Evolutionary conservation across 2,329 filamentous ascomycete species (phyloP).

Genomic region (Aspergillus sp.): DNA sequence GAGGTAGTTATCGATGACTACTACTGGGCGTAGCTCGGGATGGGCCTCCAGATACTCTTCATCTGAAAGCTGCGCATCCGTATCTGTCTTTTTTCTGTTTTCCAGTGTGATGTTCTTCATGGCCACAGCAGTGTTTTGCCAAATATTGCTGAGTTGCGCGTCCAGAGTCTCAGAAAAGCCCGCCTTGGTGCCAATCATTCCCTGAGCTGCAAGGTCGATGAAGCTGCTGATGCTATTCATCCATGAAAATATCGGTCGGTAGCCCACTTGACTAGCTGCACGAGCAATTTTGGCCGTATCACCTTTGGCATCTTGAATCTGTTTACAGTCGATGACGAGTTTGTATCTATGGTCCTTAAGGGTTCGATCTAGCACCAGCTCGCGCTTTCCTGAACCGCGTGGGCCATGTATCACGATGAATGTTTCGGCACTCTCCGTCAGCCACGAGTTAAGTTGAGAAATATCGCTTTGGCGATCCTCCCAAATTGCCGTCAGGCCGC

Average conservation of each 20-base stretch:
- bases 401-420: constrained; percentile 94
- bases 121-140: constrained; percentile 77
- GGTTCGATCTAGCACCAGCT: constrained; percentile 82
- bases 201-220: constrained; percentile 87
- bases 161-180: constrained; percentile 93
- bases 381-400: constrained; percentile 84
- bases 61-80: constrained; percentile 69
- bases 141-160: constrained; percentile 83
- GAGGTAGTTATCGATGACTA: constrained; percentile 89
- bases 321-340: constrained; percentile 87
- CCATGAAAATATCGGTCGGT: constrained; percentile 92
- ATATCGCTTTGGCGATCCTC: constrained; percentile 82
- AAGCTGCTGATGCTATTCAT: constrained; percentile 92
- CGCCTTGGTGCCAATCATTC: constrained; percentile 89
- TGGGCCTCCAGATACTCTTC: constrained; percentile 90
- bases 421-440: constrained; percentile 84
- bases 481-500: constrained; percentile 78
- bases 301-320: constrained; percentile 84
- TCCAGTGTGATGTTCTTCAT: constrained; percentile 75
- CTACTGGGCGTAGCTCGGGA: constrained; percentile 76
- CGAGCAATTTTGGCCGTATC: constrained; percentile 82
- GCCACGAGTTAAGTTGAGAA: constrained; percentile 77
- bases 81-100: constrained; percentile 68
- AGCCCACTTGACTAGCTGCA: constrained; percentile 80
- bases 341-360: constrained; percentile 74